Percentiles rank a stretch among this genome's conserved stretches.
These are phyloP conservation scores for Yarrowia sp. DNA, from an alignment of 805 yeast species.

Conservation along the genomic window DNA sequence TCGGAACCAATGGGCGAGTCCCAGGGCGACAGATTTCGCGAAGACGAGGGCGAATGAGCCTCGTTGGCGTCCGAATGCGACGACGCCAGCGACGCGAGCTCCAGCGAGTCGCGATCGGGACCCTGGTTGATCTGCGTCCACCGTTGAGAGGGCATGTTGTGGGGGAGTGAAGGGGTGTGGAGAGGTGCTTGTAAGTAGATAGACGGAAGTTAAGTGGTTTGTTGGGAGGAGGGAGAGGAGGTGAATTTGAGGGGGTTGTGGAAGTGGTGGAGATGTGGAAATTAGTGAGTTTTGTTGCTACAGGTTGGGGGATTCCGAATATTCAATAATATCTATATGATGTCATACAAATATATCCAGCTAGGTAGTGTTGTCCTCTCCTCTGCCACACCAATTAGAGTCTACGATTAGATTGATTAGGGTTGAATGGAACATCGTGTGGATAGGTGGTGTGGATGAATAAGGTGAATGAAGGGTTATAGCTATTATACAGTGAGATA, in stretches of 20 bases:
- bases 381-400: slow-evolving; percentile 3
- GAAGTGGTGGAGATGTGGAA: neutral
- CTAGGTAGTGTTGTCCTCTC: too few relatives aligned
- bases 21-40: slow-evolving; percentile 44
- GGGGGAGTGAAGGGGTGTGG: too few relatives aligned
- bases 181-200: neutral
- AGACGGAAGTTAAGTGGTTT: neutral
- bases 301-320: neutral
- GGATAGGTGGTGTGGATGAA: too few relatives aligned
- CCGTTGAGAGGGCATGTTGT: slow-evolving; percentile 35
- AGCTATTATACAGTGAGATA: too few relatives aligned
- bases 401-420: neutral
- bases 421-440: neutral
- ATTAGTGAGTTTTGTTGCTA: neutral
- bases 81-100: slow-evolving; percentile 49
- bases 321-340: neutral
- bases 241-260: neutral
- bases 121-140: slow-evolving; percentile 38
- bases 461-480: too few relatives aligned
- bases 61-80: slow-evolving; percentile 42
- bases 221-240: neutral
- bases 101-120: slow-evolving; percentile 46
- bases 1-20: slow-evolving; percentile 41
- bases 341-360: neutral
- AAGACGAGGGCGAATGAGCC: slow-evolving; percentile 40